Percentiles rank a stretch among this genome's conserved stretches.
Evolutionary conservation across 177 flowering plant species (phyloP).

Genomic region (Vitis hybrid): DNA sequence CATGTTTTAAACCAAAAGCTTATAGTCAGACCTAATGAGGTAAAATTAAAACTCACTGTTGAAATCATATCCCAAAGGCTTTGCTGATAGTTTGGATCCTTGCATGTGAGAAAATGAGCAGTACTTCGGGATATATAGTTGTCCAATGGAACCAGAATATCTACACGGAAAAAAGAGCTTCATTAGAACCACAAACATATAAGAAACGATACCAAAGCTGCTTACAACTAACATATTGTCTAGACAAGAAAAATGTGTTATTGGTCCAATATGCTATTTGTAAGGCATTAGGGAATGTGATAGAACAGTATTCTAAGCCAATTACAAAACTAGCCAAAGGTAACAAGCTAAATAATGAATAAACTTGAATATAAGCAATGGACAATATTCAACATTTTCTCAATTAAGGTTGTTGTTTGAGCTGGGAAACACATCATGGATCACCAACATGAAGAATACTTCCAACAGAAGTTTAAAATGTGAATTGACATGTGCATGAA

Average conservation of each 20-base stretch:
- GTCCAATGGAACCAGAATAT: constrained; percentile 95
- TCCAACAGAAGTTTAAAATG: not conserved
- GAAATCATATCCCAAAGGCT: constrained; percentile 95
- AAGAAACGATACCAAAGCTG: not conserved
- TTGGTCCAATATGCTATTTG: not conserved
- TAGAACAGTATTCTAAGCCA: not conserved
- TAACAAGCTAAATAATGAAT: not conserved
- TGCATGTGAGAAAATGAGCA: constrained; percentile 81
- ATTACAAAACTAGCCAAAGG: not conserved
- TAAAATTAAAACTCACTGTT: constrained; percentile 44
- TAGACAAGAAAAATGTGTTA: not conserved
- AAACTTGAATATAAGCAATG: not conserved
- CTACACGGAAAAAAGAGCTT: constrained; percentile 34
- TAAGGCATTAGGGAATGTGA: constrained; percentile 1
- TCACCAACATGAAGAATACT: not conserved
- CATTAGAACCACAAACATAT: not conserved
- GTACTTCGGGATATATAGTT: constrained; percentile 95
- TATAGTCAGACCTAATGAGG: not conserved
- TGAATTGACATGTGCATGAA: not conserved
- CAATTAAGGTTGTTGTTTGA: too few species aligned
- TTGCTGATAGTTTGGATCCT: constrained; percentile 95
- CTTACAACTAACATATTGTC: not conserved
- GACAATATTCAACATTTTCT: too few species aligned
- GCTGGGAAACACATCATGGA: not conserved
- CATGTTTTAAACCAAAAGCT: too few species aligned